Conservation (phyloP, 2,329 filamentous ascomycete genomes). For the Neurospora sp. region DNA sequence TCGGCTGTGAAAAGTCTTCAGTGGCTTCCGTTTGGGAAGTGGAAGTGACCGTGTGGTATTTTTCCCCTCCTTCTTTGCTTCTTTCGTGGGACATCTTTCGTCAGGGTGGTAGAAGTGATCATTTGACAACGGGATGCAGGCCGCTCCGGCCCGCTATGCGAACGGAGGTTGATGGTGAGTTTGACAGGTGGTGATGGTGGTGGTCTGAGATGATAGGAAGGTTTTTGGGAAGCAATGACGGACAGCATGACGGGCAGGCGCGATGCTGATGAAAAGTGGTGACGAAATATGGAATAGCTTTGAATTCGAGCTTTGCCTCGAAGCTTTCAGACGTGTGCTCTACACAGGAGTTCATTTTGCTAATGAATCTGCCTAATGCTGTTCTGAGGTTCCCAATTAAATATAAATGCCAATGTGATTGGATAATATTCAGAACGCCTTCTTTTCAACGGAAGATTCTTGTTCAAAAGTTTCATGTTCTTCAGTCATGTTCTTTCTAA, state of each 20-base stretch:
- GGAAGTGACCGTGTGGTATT: neutral
- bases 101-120: neutral
- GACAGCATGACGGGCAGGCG: neutral
- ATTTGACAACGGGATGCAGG: neutral
- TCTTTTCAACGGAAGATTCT: neutral
- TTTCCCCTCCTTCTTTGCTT: neutral
- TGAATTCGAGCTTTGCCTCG: neutral
- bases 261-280: neutral
- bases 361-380: neutral
- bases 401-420: neutral
- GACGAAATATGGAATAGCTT: neutral
- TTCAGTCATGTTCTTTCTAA: neutral
- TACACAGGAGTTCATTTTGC: neutral
- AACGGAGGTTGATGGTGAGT: neutral
- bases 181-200: neutral
- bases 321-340: neutral
- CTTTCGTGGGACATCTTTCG: neutral
- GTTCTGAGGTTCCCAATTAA: neutral
- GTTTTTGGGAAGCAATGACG: neutral
- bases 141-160: neutral
- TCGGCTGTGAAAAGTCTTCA: neutral
- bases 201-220: neutral
- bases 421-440: no score
- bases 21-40: neutral
- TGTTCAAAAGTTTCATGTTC: neutral